A percentile compares a stretch with the other conserved stretches of the same genome.
Conservation (phyloP, 1,284 basidiomycete genomes). For the Pseudomicrostroma phylloplanum region DNA sequence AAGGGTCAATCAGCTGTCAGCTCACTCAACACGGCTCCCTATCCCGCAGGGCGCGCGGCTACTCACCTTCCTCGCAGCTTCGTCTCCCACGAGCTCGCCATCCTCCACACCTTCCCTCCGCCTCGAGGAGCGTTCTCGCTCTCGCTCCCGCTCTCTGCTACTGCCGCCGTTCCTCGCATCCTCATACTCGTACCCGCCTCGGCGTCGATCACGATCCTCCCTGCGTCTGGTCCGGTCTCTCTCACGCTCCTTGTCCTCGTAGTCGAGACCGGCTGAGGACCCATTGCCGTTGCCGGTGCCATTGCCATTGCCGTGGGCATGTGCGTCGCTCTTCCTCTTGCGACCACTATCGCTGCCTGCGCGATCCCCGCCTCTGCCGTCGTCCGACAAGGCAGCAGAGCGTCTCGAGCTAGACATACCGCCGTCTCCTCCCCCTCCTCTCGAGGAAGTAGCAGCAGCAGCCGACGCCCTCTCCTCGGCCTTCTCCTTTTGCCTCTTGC, state of each 20-base stretch:
- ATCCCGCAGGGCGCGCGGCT: too few species aligned
- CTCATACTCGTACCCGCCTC: not conserved
- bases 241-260: not conserved
- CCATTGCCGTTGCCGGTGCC: too few species aligned
- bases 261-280: not conserved
- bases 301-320: too few species aligned
- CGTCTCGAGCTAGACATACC: too few species aligned
- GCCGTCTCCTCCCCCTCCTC: not conserved
- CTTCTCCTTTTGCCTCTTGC: conserved; percentile 33
- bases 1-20: not conserved
- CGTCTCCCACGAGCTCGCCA: not conserved
- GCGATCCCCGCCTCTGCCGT: too few species aligned
- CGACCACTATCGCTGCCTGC: not conserved
- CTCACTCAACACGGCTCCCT: too few species aligned
- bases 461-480: conserved; percentile 1
- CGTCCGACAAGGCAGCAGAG: too few species aligned
- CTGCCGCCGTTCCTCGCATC: not conserved
- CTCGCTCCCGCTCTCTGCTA: conserved; percentile 14
- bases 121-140: not conserved
- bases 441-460: not conserved
- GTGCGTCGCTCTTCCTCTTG: conserved; percentile 6
- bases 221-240: not conserved
- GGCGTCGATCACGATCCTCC: too few species aligned
- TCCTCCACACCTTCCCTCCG: too few species aligned
- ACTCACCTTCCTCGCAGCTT: conserved; percentile 4